A percentile compares a stretch with the other conserved stretches of the same genome.
Conservation (phyloP, 306 rosid species). For the Urtica urens region DNA sequence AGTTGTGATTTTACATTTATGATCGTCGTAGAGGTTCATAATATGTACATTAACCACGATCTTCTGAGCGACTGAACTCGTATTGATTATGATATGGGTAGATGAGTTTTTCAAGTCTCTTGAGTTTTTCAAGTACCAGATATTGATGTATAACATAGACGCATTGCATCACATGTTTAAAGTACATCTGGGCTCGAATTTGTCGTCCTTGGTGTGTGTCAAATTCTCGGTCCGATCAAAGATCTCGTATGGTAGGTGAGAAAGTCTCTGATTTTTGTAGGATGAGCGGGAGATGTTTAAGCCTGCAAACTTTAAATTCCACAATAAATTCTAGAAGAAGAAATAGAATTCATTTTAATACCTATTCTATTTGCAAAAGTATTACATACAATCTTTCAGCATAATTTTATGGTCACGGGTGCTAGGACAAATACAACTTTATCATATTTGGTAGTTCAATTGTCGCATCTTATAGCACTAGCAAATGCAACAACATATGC, state of each 20-base stretch:
- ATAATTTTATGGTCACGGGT: too few relatives aligned
- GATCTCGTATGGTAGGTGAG: conserved; percentile 80
- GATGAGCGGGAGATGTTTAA: conserved; percentile 72
- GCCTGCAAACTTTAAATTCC: conserved; percentile 83
- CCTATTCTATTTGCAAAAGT: too few relatives aligned
- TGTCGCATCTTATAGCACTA: too few relatives aligned
- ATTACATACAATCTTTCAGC: too few relatives aligned
- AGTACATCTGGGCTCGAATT: conserved; percentile 95
- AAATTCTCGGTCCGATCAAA: conserved; percentile 85
- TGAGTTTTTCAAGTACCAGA: conserved; percentile 50
- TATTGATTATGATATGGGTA: too few relatives aligned
- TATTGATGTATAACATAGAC: conserved; percentile 49
- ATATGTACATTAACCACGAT: neutral
- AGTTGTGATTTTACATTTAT: conserved; percentile 25
- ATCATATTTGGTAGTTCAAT: too few relatives aligned
- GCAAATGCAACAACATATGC: too few relatives aligned
- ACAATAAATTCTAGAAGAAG: too few relatives aligned
- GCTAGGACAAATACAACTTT: too few relatives aligned
- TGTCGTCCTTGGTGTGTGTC: conserved; percentile 90
- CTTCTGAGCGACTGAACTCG: too few relatives aligned
- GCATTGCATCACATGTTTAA: conserved; percentile 74
- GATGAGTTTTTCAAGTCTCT: conserved; percentile 54
- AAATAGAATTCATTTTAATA: too few relatives aligned
- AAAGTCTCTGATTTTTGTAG: conserved; percentile 68
- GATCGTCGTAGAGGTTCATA: too few relatives aligned